These are phyloP conservation scores for Thermothelomyces thermophilus DNA, from an alignment of 2,329 filamentous ascomycete species.

Conservation along the genomic window DNA sequence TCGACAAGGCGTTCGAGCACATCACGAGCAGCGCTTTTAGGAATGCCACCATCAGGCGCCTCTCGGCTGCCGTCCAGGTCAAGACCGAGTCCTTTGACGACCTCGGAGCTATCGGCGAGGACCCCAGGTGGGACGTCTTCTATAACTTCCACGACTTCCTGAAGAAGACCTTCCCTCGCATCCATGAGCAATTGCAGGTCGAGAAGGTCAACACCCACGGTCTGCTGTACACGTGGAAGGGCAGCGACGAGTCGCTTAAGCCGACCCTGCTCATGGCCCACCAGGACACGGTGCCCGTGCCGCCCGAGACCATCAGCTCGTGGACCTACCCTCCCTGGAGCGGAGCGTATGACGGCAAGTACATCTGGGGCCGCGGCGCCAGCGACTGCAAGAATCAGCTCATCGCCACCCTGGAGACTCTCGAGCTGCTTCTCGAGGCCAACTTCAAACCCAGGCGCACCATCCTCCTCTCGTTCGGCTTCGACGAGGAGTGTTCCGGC, in stretches of 20 bases:
- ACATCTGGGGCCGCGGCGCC: slow-evolving; percentile 55
- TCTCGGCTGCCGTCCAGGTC: slow-evolving; percentile 29
- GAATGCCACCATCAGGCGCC: slow-evolving; percentile 24
- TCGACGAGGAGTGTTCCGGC: slow-evolving; percentile 56
- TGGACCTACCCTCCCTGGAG: slow-evolving; percentile 57
- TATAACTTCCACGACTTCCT: slow-evolving; percentile 46
- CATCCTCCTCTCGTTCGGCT: slow-evolving; percentile 54
- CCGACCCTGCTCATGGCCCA: slow-evolving; percentile 56
- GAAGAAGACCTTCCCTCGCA: slow-evolving; percentile 43
- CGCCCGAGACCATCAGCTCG: slow-evolving; percentile 39
- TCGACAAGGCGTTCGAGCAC: slow-evolving; percentile 22
- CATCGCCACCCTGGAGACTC: slow-evolving; percentile 48
- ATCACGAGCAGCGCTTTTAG: slow-evolving; percentile 22
- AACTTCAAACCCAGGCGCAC: slow-evolving; percentile 49
- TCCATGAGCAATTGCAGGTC: slow-evolving; percentile 41
- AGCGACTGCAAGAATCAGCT: slow-evolving; percentile 57
- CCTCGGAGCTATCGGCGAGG: slow-evolving; percentile 46
- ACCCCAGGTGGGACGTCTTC: slow-evolving; percentile 54
- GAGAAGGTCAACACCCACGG: slow-evolving; percentile 55
- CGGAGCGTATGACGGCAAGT: slow-evolving; percentile 51
- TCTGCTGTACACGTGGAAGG: slow-evolving; percentile 52
- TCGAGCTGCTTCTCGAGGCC: slow-evolving; percentile 48
- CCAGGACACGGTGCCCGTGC: slow-evolving; percentile 58
- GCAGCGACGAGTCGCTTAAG: slow-evolving; percentile 42
- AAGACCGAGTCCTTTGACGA: slow-evolving; percentile 35